phyloP scores from a whole-genome alignment of 2,329 filamentous ascomycete species.

The Pyrenophora graminea region DNA sequence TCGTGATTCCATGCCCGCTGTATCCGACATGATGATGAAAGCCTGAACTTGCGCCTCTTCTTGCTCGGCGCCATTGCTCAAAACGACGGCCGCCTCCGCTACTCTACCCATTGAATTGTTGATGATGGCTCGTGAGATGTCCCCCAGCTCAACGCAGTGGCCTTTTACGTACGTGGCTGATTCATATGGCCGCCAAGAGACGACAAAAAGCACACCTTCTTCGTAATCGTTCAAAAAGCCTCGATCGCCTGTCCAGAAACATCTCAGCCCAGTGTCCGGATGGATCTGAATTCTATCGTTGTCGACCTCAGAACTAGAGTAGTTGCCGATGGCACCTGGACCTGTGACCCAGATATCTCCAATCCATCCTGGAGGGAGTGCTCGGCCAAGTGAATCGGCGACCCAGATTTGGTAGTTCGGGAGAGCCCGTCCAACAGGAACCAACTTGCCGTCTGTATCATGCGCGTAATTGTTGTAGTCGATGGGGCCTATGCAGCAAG shows the following conservation, averaged over 20 bases:
- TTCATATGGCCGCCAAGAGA: not conserved
- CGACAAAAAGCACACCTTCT: not conserved
- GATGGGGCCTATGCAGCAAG: conserved; percentile 1
- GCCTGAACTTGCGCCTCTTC: not conserved
- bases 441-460: conserved; percentile 1
- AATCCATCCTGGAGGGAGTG: conserved; percentile 2
- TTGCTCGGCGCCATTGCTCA: not conserved
- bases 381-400: not conserved
- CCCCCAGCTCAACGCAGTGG: not conserved
- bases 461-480: conserved; percentile 1
- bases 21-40: not conserved
- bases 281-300: not conserved
- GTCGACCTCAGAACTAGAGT: not conserved
- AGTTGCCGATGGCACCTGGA: not conserved
- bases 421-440: not conserved
- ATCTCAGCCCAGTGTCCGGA: not conserved
- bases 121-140: not conserved
- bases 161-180: not conserved
- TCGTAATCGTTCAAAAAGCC: not conserved
- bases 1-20: not conserved
- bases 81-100: not conserved
- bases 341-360: conserved; percentile 2
- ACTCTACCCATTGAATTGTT: not conserved
- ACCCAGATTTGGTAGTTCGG: conserved; percentile 1
- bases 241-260: not conserved